These are phyloP conservation scores for Stentor coeruleus DNA, from an alignment of 73 alveolate species.

Conservation along the genomic window DNA sequence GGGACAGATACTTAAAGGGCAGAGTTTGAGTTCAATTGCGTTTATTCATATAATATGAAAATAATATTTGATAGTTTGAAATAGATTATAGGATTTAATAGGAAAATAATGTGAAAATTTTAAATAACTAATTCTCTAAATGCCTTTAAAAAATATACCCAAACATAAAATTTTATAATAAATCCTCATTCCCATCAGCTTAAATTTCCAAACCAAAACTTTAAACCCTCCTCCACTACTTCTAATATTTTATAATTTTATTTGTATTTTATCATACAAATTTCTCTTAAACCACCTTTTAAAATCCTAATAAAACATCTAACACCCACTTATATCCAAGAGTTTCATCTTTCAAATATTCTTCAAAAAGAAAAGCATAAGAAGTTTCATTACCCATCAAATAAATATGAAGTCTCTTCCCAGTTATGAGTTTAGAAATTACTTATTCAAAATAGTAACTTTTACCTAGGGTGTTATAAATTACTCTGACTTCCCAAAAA, in stretches of 20 bases:
- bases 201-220: background rate
- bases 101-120: background rate
- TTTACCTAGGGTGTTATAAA: background rate
- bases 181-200: background rate
- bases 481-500: slow-evolving; percentile 19
- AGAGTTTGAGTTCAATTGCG: background rate
- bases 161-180: background rate
- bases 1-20: background rate
- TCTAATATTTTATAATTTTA: background rate
- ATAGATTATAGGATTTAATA: too few relatives aligned
- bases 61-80: background rate
- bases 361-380: too few relatives aligned
- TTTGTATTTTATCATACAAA: background rate
- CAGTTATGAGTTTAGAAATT: background rate
- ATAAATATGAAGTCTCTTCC: background rate
- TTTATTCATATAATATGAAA: too few relatives aligned
- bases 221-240: background rate
- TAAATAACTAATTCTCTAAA: background rate
- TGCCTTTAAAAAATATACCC: background rate
- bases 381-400: too few relatives aligned
- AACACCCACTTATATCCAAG: background rate
- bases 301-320: background rate
- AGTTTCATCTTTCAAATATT: background rate
- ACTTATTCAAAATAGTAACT: slow-evolving; percentile 5
- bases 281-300: background rate